These are phyloP conservation scores for Diatrype stigma DNA, from an alignment of 2,329 filamentous ascomycete genomes.

Conservation along the genomic window DNA sequence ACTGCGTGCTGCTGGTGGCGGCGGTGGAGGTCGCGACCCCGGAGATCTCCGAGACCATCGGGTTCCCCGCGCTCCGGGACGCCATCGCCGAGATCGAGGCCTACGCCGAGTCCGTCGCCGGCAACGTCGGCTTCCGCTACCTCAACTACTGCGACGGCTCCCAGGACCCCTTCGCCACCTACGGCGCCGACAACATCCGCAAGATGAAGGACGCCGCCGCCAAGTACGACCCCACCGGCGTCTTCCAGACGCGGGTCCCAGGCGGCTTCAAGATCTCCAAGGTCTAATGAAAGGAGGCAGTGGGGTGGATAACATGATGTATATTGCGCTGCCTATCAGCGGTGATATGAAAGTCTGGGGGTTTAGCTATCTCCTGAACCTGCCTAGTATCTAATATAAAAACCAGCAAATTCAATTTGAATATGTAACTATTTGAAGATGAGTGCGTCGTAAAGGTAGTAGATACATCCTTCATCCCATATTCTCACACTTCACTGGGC, in stretches of 20 bases:
- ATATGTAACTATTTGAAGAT: too few species aligned
- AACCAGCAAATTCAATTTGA: too few species aligned
- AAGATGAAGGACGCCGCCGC: conserved; percentile 1
- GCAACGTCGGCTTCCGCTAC: conserved; percentile 7
- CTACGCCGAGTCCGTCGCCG: conserved; percentile 1
- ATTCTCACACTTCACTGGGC: too few species aligned
- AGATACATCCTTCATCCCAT: too few species aligned
- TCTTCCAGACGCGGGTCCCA: conserved; percentile 9
- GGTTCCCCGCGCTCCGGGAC: neutral
- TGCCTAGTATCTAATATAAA: too few species aligned
- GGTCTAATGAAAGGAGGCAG: neutral
- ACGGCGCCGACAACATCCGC: conserved; percentile 5
- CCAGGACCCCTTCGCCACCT: conserved; percentile 6
- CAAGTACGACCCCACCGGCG: conserved; percentile 8
- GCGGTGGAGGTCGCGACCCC: conserved; percentile 7
- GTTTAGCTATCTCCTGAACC: too few species aligned
- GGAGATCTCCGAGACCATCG: conserved; percentile 3
- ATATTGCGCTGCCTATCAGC: too few species aligned
- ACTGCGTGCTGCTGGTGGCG: conserved; percentile 7
- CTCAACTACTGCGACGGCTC: conserved; percentile 8
- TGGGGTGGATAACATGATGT: too few species aligned
- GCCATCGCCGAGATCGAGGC: conserved; percentile 6
- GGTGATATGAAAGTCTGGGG: too few species aligned
- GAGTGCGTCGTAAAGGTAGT: too few species aligned
- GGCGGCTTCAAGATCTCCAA: conserved; percentile 8